A percentile compares a stretch with the other conserved stretches of the same genome.
These are phyloP conservation scores for Kurtzmaniella quercitrusa DNA, from an alignment of 1,139 yeast genomes.

Conservation along the genomic window DNA sequence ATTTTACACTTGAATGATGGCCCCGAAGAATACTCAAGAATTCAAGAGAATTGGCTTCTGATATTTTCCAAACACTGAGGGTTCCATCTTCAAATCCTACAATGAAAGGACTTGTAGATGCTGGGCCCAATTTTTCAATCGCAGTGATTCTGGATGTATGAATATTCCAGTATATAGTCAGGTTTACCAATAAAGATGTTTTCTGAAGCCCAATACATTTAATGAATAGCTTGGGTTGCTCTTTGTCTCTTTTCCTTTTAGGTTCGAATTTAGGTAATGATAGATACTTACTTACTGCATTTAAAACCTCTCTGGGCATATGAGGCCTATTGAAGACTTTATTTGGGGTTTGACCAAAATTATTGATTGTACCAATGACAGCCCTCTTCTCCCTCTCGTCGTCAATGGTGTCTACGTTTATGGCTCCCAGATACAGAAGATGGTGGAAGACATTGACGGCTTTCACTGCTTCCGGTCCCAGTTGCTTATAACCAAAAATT, in stretches of 20 bases:
- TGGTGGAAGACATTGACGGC: constrained; percentile 76
- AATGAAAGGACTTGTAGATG: constrained; percentile 19
- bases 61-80: constrained; percentile 48
- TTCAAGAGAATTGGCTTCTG: constrained; percentile 21
- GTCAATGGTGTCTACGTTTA: constrained; percentile 64
- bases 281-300: constrained; percentile 31
- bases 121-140: constrained; percentile 33
- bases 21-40: constrained; percentile 50
- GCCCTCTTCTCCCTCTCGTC: constrained; percentile 74
- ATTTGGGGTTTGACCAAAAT: constrained; percentile 85
- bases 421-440: constrained; percentile 77
- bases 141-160: constrained; percentile 33
- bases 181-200: constrained; percentile 37
- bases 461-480: constrained; percentile 61
- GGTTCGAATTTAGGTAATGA: constrained; percentile 15
- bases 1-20: constrained; percentile 41
- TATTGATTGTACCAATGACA: constrained; percentile 76
- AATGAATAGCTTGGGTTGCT: constrained; percentile 19
- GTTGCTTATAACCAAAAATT: constrained; percentile 74
- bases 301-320: constrained; percentile 41
- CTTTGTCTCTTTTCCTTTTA: constrained; percentile 7
- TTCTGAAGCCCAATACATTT: neutral
- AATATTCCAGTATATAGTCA: constrained; percentile 36
- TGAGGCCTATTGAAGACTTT: constrained; percentile 67
- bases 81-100: constrained; percentile 54